phyloP scores from a whole-genome alignment of 2,329 filamentous ascomycete genomes.

The Aspergillus udagawae region DNA sequence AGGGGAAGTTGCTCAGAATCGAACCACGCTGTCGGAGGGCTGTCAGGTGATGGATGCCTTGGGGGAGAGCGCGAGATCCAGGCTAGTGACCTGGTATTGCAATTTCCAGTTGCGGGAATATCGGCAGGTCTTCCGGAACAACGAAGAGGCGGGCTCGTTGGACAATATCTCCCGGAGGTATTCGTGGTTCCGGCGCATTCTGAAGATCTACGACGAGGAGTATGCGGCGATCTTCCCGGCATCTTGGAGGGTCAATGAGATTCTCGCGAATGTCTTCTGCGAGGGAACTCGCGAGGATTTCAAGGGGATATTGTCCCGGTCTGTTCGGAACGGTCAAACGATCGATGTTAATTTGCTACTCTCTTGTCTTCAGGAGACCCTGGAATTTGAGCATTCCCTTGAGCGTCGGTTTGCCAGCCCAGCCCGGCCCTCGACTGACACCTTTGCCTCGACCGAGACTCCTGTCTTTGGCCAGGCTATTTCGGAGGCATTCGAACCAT shows the following conservation, averaged over 20 bases:
- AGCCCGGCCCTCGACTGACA: constrained; percentile 80
- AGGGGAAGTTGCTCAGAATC: constrained; percentile 69
- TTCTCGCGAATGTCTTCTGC: constrained; percentile 86
- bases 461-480: constrained; percentile 85
- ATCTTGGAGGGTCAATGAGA: constrained; percentile 86
- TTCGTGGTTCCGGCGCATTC: constrained; percentile 92
- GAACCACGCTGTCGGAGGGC: constrained; percentile 72
- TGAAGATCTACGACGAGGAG: constrained; percentile 94
- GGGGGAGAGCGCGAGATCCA: constrained; percentile 75
- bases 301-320: constrained; percentile 83
- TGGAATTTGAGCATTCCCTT: constrained; percentile 92
- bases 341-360: constrained; percentile 87
- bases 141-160: constrained; percentile 90
- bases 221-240: constrained; percentile 82
- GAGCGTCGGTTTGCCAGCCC: constrained; percentile 73
- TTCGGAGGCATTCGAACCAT: constrained; percentile 95
- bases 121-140: constrained; percentile 89
- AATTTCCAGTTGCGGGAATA: constrained; percentile 97
- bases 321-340: constrained; percentile 74
- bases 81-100: constrained; percentile 93
- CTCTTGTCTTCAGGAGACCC: constrained; percentile 86
- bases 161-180: constrained; percentile 96
- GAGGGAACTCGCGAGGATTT: constrained; percentile 95
- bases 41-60: constrained; percentile 93
- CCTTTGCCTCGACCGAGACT: constrained; percentile 72